Percentiles rank a stretch among this genome's conserved stretches.
Evolutionary conservation across 2,329 filamentous ascomycete species (phyloP).

Genomic region (Aspergillus bombycis): DNA sequence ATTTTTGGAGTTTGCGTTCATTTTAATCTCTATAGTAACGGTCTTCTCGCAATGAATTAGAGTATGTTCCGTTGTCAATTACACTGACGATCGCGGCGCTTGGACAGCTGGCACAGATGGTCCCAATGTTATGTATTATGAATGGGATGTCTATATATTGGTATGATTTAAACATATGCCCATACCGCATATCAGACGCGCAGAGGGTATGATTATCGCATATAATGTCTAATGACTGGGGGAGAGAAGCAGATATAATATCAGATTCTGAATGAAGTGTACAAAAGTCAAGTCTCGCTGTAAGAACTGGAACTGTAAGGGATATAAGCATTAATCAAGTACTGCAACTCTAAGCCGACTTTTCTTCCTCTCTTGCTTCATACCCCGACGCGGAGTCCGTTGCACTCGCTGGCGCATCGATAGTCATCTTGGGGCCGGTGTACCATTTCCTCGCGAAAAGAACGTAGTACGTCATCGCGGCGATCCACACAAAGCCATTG

Average conservation of each 20-base stretch:
- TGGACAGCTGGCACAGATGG: neutral
- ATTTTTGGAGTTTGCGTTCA: neutral
- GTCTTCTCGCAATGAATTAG: neutral
- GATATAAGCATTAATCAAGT: neutral
- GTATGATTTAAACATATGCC: too few species aligned
- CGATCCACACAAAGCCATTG: slow-evolving; percentile 62
- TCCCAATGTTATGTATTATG: neutral
- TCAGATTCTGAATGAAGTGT: neutral
- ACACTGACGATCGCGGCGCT: too few species aligned
- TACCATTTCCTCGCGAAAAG: slow-evolving; percentile 64
- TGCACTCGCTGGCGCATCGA: slow-evolving; percentile 36
- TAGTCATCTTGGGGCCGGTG: slow-evolving; percentile 61
- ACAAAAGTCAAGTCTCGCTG: neutral
- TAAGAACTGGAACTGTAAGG: neutral
- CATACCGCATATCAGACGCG: too few species aligned
- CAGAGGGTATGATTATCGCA: too few species aligned
- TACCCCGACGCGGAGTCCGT: neutral
- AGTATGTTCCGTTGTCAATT: too few species aligned
- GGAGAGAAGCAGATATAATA: neutral
- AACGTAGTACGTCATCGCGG: slow-evolving; percentile 59
- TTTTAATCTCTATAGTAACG: too few species aligned
- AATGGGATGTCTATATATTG: too few species aligned
- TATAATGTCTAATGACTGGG: too few species aligned
- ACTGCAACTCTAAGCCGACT: neutral
- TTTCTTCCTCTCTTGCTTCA: neutral